Percentiles rank a stretch among this genome's conserved stretches.
These are phyloP conservation scores for Pyrus hybrid DNA, from an alignment of 331 rosid species.

Conservation along the genomic window DNA sequence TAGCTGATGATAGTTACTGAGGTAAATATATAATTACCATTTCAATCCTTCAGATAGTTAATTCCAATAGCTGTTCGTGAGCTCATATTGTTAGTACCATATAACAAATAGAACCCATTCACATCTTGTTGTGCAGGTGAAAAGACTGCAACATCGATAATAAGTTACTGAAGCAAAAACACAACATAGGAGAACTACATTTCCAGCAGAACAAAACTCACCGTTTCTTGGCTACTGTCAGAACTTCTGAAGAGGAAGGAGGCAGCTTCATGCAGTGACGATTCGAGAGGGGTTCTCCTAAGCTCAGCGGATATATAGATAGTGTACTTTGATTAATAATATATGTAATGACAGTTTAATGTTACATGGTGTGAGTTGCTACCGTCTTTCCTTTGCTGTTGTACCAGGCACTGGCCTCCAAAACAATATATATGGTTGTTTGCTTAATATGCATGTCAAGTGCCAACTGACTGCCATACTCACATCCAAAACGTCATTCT, in stretches of 20 bases:
- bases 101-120: neutral
- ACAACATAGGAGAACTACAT: neutral
- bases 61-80: neutral
- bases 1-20: slow-evolving; percentile 28
- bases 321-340: neutral
- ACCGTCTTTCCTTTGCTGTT: neutral
- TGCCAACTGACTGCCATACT: neutral
- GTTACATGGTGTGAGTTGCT: slow-evolving; percentile 12
- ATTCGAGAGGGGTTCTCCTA: neutral
- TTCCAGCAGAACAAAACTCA: slow-evolving; percentile 13
- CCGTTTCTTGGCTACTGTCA: neutral
- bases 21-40: slow-evolving; percentile 18
- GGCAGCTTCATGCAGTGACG: slow-evolving; percentile 7
- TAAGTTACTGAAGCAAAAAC: neutral
- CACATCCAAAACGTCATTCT: neutral
- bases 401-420: slow-evolving; percentile 6
- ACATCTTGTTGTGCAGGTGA: slow-evolving; percentile 11
- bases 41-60: neutral
- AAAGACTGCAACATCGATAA: neutral
- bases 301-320: slow-evolving; percentile 3
- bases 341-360: slow-evolving; percentile 6
- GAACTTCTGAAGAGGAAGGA: neutral
- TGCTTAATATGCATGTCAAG: slow-evolving; percentile 1
- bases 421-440: slow-evolving; percentile 13
- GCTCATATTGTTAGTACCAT: neutral